A percentile compares a stretch with the other conserved stretches of the same genome.
These are phyloP conservation scores for Ilex asprella DNA, from an alignment of 257 asterid genomes.

Conservation along the genomic window DNA sequence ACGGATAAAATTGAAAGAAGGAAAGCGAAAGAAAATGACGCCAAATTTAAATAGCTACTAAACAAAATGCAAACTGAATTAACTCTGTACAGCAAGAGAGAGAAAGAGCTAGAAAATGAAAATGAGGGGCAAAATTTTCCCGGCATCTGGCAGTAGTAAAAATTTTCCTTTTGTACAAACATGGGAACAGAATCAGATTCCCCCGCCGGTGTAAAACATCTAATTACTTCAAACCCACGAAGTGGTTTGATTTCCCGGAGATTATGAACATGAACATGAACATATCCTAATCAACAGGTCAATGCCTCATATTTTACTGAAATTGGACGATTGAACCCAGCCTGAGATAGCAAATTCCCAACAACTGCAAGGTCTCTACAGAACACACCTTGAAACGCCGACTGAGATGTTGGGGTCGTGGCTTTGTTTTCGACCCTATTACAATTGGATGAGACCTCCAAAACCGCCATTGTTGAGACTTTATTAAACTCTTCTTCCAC, in stretches of 20 bases:
- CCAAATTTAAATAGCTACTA: background rate
- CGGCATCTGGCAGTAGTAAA: background rate
- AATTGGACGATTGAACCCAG: constrained; percentile 30
- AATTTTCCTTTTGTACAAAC: background rate
- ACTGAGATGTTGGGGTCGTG: constrained; percentile 23
- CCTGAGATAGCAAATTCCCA: constrained; percentile 30
- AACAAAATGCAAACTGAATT: background rate
- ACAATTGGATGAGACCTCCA: constrained; percentile 1
- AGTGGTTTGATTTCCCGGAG: background rate
- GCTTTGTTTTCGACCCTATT: constrained; percentile 26
- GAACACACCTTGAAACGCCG: constrained; percentile 31
- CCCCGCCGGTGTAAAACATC: background rate
- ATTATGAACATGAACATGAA: background rate
- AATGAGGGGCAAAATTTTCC: background rate
- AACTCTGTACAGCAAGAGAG: background rate
- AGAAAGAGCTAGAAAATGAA: background rate
- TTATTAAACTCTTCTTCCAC: no score
- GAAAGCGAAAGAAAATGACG: background rate
- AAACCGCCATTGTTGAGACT: background rate
- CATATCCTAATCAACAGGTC: constrained; percentile 16
- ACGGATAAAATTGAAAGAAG: background rate
- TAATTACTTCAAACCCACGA: background rate
- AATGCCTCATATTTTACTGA: constrained; percentile 32
- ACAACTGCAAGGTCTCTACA: constrained; percentile 34
- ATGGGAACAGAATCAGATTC: constrained; percentile 2